These are phyloP conservation scores for Cordyceps fumosorosea DNA, from an alignment of 2,329 filamentous ascomycete genomes.

Conservation along the genomic window DNA sequence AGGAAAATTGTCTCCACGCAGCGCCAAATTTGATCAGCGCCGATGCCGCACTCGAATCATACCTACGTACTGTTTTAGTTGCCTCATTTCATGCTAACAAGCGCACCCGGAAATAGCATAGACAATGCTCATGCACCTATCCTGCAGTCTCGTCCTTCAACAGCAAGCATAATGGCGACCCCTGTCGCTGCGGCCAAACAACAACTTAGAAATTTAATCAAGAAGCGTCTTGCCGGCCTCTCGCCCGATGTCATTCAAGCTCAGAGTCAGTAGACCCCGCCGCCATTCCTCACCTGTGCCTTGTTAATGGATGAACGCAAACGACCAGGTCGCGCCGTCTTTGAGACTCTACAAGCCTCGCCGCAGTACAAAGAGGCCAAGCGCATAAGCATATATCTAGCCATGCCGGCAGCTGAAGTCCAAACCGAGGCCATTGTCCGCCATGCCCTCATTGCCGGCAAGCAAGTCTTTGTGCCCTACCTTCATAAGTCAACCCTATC, in stretches of 20 bases:
- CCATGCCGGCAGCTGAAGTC: conserved; percentile 84
- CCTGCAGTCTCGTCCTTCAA: not conserved
- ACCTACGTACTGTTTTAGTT: not conserved
- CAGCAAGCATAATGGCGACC: conserved; percentile 39
- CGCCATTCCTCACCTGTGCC: not conserved
- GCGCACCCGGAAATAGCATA: not conserved
- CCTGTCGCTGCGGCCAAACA: conserved; percentile 63
- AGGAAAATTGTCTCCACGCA: not conserved
- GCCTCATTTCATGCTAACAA: not conserved
- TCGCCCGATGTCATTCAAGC: conserved; percentile 52
- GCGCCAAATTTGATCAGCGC: not conserved
- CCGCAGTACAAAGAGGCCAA: conserved; percentile 69
- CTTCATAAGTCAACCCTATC: conserved; percentile 57
- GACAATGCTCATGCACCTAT: not conserved
- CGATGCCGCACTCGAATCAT: not conserved
- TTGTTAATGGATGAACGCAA: conserved; percentile 5
- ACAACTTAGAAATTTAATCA: conserved; percentile 66
- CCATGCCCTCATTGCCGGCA: conserved; percentile 69
- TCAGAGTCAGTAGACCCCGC: conserved; percentile 60
- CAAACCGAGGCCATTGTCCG: conserved; percentile 77
- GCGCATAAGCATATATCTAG: conserved; percentile 79
- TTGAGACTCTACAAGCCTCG: conserved; percentile 57
- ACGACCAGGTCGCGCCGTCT: conserved; percentile 50
- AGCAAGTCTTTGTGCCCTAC: conserved; percentile 88
- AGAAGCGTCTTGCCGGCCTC: conserved; percentile 55